These are phyloP conservation scores for Chalciporus chontae DNA, from an alignment of 768 basidiomycete genomes.

Conservation along the genomic window DNA sequence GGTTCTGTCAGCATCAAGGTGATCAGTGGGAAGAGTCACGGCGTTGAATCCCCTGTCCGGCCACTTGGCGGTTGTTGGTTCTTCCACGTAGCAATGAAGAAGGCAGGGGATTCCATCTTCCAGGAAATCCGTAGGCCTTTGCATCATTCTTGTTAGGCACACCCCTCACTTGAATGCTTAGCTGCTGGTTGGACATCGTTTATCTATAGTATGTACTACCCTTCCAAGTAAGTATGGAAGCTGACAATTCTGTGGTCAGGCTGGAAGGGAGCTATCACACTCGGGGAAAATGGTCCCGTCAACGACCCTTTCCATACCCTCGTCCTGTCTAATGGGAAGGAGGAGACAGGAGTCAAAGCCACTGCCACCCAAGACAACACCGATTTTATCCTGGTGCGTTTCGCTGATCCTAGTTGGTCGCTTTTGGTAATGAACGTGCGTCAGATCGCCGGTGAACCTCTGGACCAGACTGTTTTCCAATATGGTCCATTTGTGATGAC, in stretches of 20 bases:
- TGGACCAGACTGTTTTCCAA: conserved; percentile 86
- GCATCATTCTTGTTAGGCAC: neutral
- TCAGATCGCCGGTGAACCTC: conserved; percentile 81
- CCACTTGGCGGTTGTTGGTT: conserved; percentile 95
- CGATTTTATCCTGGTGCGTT: conserved; percentile 67
- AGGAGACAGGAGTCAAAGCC: conserved; percentile 68
- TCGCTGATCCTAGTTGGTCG: neutral
- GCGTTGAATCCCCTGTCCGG: conserved; percentile 81
- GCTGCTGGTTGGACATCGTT: conserved; percentile 90
- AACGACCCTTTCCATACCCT: conserved; percentile 73
- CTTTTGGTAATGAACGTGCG: conserved; percentile 4
- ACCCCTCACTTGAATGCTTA: conserved; percentile 23
- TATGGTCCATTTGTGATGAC: conserved; percentile 90
- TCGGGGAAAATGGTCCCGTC: conserved; percentile 49
- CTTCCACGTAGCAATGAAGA: conserved; percentile 71
- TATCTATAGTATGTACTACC: conserved; percentile 59
- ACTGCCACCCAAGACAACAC: conserved; percentile 58
- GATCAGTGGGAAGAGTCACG: conserved; percentile 87
- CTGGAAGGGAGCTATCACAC: conserved; percentile 51
- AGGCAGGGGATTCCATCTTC: conserved; percentile 59
- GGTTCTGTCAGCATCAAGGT: conserved; percentile 74
- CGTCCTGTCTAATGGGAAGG: conserved; percentile 61
- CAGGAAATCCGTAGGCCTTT: conserved; percentile 70
- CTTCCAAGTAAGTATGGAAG: neutral
- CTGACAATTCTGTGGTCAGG: conserved; percentile 18